Base-by-base conservation (phyloP, 192 early-diverging fungal genomes). In the Pilobolus umbonatus region DNA sequence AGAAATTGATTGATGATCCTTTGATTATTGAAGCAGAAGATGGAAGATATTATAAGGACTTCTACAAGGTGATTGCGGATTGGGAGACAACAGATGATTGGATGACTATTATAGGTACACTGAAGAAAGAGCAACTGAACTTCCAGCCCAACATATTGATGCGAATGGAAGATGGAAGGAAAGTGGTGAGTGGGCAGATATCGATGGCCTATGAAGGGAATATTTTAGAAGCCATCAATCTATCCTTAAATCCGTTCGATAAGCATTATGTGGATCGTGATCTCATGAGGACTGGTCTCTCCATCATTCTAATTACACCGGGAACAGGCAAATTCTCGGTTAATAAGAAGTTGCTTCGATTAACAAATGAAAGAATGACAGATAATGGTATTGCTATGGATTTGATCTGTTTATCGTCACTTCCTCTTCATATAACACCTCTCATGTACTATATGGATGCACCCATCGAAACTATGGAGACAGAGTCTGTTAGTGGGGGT, bases 241-340 rank as follows among this genome's bases (percentile, higher is more conserved):
- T 99, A 21, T 95, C 93, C 2, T 76, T 99, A 47, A 99, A 98
- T 75, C 90, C 91, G 12, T 89, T 96, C 68, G 89, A 94, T 48
- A 88, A 87, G 57, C 92, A 95, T 65, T 93, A 91, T 67, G 88
- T 96, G 29, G 92, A 96, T 69, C 85, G 96, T n/a, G 95, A 98
- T 75, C 69, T 98, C 25, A 71, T 88, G 44, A 76, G 94, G 34
- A 99, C 94, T 5, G 94, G 92, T 38, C 78, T 95, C 4, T 86
- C 88, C 24, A 93, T 94, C 7, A 82, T 95, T 4, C 76, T 98
- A 36, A 78, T 98, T 26, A 96, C 93, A 0, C 89, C 95, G 7
- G 90, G 92, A 9, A 78, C 90, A 9, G 95, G 96, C 1, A 80
- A 89, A 34, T 98, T 95, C 71, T 84, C 92, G 42, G 93, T 93